Percentiles rank a stretch among this genome's conserved stretches.
These are phyloP conservation scores for Podospora appendiculata DNA, from an alignment of 495 filamentous ascomycete genomes.

Conservation along the genomic window DNA sequence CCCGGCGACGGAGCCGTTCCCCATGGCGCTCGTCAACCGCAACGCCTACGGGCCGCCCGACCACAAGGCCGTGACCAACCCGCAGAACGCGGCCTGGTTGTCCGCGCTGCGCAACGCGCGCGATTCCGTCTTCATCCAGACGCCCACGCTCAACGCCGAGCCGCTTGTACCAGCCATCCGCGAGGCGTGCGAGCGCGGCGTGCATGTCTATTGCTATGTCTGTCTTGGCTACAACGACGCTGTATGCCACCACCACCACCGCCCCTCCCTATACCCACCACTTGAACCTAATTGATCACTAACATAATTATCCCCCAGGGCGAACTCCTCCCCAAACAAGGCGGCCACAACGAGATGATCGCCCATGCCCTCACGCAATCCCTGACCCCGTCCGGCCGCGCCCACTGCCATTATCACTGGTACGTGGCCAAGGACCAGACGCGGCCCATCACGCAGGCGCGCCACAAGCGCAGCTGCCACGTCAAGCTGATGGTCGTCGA, in stretches of 20 bases:
- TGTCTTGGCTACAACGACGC: conserved; percentile 74
- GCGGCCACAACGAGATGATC: conserved; percentile 67
- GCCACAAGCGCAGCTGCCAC: conserved; percentile 60
- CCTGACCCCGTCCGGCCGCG: conserved; percentile 38
- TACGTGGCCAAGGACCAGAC: conserved; percentile 70
- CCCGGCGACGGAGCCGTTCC: conserved; percentile 46
- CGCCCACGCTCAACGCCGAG: conserved; percentile 67
- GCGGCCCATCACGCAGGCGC: conserved; percentile 50
- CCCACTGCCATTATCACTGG: conserved; percentile 49
- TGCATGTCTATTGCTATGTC: conserved; percentile 60
- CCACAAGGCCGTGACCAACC: conserved; percentile 49
- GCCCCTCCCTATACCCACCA: not conserved
- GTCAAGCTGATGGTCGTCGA: conserved; percentile 72
- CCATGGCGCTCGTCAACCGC: conserved; percentile 66
- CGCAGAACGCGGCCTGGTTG: conserved; percentile 67
- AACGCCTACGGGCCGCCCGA: conserved; percentile 56
- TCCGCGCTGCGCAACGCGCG: conserved; percentile 58
- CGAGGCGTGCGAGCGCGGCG: conserved; percentile 55
- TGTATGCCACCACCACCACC: conserved; percentile 21
- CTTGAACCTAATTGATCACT: not conserved
- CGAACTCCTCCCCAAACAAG: conserved; percentile 66
- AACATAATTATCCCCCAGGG: conserved; percentile 34
- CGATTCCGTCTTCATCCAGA: conserved; percentile 60
- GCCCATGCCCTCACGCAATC: conserved; percentile 48
- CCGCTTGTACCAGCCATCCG: conserved; percentile 54